These are phyloP conservation scores for Cucurbita pepo DNA, from an alignment of 306 rosid genomes.

Conservation along the genomic window DNA sequence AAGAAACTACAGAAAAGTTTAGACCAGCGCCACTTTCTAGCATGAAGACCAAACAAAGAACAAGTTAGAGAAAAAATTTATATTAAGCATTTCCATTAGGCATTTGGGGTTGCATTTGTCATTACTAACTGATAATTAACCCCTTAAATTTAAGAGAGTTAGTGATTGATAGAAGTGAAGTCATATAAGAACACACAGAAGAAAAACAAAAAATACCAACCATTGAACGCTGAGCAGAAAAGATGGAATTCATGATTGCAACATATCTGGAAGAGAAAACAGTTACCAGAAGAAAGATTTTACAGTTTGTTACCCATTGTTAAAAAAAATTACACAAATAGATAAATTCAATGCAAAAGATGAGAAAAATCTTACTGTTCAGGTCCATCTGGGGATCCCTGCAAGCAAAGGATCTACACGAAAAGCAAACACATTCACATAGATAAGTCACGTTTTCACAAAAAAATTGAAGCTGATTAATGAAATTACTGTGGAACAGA, in stretches of 20 bases:
- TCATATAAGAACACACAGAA: neutral
- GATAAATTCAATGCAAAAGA: constrained; percentile 1
- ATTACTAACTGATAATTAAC: neutral
- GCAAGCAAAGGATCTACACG: constrained; percentile 78
- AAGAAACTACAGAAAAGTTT: neutral
- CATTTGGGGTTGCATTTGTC: neutral
- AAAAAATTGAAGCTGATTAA: neutral
- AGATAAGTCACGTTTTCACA: neutral
- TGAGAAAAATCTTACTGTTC: constrained; percentile 47
- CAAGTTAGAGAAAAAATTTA: neutral
- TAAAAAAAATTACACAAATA: constrained; percentile 2
- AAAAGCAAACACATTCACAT: neutral
- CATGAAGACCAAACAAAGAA: neutral
- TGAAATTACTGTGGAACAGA: neutral
- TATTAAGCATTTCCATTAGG: neutral
- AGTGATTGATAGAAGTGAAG: neutral
- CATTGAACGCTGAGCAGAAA: constrained; percentile 77
- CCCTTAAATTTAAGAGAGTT: neutral
- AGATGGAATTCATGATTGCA: constrained; percentile 88
- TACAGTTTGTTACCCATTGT: neutral
- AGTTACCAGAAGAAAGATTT: constrained; percentile 6
- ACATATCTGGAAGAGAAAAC: constrained; percentile 55
- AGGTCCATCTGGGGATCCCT: constrained; percentile 89
- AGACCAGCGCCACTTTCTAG: neutral
- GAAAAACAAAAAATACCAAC: constrained; percentile 20